Base-by-base conservation (phyloP, 1,284 basidiomycete species). In the Kalmanozyma brasiliensis region DNA sequence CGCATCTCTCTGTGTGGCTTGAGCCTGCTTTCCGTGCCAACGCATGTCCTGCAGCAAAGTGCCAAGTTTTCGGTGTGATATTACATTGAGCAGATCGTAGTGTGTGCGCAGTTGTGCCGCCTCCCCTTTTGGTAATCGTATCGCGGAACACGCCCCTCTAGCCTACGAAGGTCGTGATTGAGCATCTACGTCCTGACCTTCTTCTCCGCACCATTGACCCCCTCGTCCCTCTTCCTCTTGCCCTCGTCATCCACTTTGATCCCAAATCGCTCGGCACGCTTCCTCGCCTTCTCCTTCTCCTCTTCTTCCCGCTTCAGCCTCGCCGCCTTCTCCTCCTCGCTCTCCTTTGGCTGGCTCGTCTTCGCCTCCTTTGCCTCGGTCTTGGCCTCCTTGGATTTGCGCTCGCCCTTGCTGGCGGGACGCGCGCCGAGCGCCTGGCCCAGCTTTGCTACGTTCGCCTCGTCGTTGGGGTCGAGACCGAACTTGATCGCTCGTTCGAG, bases 401-500 rank as follows among this genome's bases (percentile, higher is more conserved):
- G 17, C 32, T 19, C 11, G 19, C 19, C 19, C 19, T 32, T 30
- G n/a, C n/a, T n/a, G 11, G 17, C 32, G 19, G 34, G 13, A 4
- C 17, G 19, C n/a, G 32, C 32, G 34, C 60, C 53, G 8, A 74
- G 52, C 5, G 63, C 42, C 26, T 65, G 38, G 2, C 22, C 19
- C 17, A 64, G 59, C 43, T 63, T 65, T 20, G 61, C 55, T 22
- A 68, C 57, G 22, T 42, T 55, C 8, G 49, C 62, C 33, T 44
- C 60, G 3, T 70, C 69, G 7, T 35, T 24, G 2, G 52, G 32
- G 19, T 74, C 69, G n/a, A 80, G 34, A 3, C 79, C 79, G 47
- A 79, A 80, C 61, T 79, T 78, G 47, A 55, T 61, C 3, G 73
- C 64, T 11, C 79, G 60, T 51, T 75, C 65, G 4, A 81, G 57